Base-by-base conservation (phyloP, 257 asterid species). In the Solanum sitiens region DNA sequence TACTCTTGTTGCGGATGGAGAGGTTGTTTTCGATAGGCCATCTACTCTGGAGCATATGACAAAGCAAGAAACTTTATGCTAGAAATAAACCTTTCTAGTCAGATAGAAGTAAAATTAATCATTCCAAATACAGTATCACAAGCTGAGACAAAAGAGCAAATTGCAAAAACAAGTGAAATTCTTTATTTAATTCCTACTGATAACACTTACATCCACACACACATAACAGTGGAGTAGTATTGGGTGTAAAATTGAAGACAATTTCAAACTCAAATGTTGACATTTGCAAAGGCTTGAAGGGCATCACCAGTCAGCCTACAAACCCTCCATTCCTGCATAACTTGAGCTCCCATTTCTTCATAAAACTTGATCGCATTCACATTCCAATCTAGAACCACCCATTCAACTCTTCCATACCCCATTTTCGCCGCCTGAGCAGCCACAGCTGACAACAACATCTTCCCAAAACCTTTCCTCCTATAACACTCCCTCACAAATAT, bases 331-430 rank as follows among this genome's bases (percentile, higher is more conserved):
- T 95, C 99, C 21, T 94, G 96, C 87, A 91, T 61, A 30, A 97
- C 77, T 89, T 95, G 80, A 9, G 98, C 98, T 45, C 98, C 98
- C 95, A 95, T 95, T 89, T 92, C 93, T 94, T 95, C 98, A 73
- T 95, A 97, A 79, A 97, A 97, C 67, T 83, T 71, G 1, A 95
- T 90, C 32, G 98, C 98, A 86, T 92, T 94, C 79, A 76, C 90
- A 50, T 96, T 96, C 98, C 98, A 94, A 83, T 95, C 98, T 37
- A 95, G 92, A 71, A 95, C 98, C 89, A 94, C 98, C 99, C 98
- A 95, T 85, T 96, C 99, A 90, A 96, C 98, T 56, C 98, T 92
- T 25, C 96, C 98, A 39, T 92, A 94, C 65, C 98, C 98, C 98
- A 95, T 93, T 91, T 92, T 95, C 50, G 98, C 95, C 47, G 98